Percentiles rank a stretch among this genome's conserved stretches.
phyloP scores from a whole-genome alignment of 108 stramenopile species.

The Epithemia pelagica region DNA sequence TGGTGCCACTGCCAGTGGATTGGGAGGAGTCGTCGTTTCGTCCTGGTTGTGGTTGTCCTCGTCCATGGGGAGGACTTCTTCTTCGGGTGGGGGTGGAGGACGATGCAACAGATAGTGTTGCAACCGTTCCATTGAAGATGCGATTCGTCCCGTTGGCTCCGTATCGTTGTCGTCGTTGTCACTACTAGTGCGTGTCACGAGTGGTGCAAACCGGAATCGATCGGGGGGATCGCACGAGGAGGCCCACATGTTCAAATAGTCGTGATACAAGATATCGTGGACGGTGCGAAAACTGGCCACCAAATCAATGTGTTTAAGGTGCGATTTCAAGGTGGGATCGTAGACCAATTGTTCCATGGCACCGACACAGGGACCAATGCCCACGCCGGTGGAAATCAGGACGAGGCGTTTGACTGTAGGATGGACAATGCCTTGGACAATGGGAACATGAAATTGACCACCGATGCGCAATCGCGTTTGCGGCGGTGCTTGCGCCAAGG shows the following conservation, averaged over 20 bases:
- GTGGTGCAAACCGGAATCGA: neutral
- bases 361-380: conserved; percentile 44
- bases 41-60: neutral
- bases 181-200: neutral
- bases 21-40: neutral
- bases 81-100: neutral
- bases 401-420: conserved; percentile 18
- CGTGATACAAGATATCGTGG: conserved; percentile 25
- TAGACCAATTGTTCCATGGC: conserved; percentile 27
- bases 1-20: too few species aligned
- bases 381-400: conserved; percentile 40
- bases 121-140: neutral
- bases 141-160: neutral
- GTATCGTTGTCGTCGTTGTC: too few species aligned
- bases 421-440: conserved; percentile 30
- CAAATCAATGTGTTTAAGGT: conserved; percentile 26
- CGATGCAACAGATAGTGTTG: neutral
- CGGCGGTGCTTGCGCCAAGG: conserved; percentile 17
- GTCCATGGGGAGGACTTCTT: neutral
- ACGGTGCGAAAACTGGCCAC: conserved; percentile 28
- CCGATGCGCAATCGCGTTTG: conserved; percentile 34
- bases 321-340: neutral
- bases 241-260: conserved; percentile 17
- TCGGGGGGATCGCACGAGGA: neutral
- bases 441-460: conserved; percentile 49